Base-by-base conservation (phyloP, 179 eudicot genomes). In the Heliamphora pulchella region DNA sequence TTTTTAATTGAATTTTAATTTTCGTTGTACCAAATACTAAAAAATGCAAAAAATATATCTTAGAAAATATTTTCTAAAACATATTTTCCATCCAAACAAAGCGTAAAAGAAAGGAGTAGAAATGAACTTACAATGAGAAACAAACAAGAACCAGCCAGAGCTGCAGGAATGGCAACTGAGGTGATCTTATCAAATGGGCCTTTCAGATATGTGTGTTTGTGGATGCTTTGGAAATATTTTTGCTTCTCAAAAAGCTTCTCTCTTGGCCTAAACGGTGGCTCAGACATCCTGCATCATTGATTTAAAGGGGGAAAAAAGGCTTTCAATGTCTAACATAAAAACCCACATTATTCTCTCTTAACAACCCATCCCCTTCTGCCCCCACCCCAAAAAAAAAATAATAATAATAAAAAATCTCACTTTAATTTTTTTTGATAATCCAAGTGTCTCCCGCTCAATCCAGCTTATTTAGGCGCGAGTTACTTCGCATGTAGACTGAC, bases 121-220 rank as follows among this genome's bases (percentile, higher is more conserved):
- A 31, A 69, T 65, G 70, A 58, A 89, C 97, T 91, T 80, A 94
- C 97, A 86, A 93, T 88, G 54, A 92, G 64, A 80, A 65, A 89
- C 2, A 84, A 7, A 18, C 87, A 81, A 6, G 94, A 17, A 53
- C 83, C 90, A 14, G 97, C 93, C 69, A 93, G 80, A 57, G 91
- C 93, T 66, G 85, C 80, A 82, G 98, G 97, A 76, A 93, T 93
- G 85, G 92, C 97, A 64, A 94, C 97, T 8, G 97, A 94, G 62
- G 98, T 92, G 86, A 94, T 65, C 88, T 82, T 89, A 59, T 94
- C 97, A n/a, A 59, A 18, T 63, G 87, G 98, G 51, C 96, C 98
- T 79, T 94, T 94, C 75, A 94, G 83, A 84, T 92, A 81, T 7
- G 92, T 92, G 79, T 90, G 91, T 77, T 91, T 92, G 46, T 88